Conservation (phyloP, 768 basidiomycete species). For the Lentinula lateritia region DNA sequence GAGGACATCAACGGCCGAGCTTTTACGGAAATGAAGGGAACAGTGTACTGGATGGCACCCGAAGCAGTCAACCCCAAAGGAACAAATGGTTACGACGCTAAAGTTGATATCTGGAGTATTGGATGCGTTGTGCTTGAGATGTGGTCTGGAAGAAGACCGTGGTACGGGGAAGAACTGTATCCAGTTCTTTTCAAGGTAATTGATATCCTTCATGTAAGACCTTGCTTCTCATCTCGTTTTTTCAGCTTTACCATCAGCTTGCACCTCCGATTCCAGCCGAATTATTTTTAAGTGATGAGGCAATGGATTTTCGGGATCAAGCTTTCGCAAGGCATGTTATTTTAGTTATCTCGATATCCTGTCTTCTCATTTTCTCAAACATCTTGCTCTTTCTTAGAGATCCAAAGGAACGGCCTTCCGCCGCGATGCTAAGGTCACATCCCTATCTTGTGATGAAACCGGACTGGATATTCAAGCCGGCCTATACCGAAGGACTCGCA, state of each 20-base stretch:
- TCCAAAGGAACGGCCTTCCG: slow-evolving; percentile 64
- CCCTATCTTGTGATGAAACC: slow-evolving; percentile 12
- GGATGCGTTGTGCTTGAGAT: slow-evolving; percentile 94
- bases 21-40: slow-evolving; percentile 80
- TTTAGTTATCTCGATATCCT: not conserved
- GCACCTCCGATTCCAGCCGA: slow-evolving; percentile 76
- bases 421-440: slow-evolving; percentile 53
- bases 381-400: slow-evolving; percentile 35
- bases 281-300: slow-evolving; percentile 53
- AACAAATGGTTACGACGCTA: slow-evolving; percentile 76
- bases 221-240: not conserved
- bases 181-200: slow-evolving; percentile 78
- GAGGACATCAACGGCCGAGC: slow-evolving; percentile 63
- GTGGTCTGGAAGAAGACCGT: slow-evolving; percentile 90
- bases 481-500: slow-evolving; percentile 13
- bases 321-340: slow-evolving; percentile 69
- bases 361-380: not conserved
- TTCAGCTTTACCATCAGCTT: slow-evolving; percentile 58
- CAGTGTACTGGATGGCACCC: slow-evolving; percentile 96
- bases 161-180: slow-evolving; percentile 68
- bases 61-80: slow-evolving; percentile 68
- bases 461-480: slow-evolving; percentile 15
- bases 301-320: slow-evolving; percentile 65
- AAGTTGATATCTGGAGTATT: slow-evolving; percentile 94
- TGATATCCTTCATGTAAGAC: not conserved